Conservation (phyloP, 345 rosid genomes). For the Mallotus nudiflorus region DNA sequence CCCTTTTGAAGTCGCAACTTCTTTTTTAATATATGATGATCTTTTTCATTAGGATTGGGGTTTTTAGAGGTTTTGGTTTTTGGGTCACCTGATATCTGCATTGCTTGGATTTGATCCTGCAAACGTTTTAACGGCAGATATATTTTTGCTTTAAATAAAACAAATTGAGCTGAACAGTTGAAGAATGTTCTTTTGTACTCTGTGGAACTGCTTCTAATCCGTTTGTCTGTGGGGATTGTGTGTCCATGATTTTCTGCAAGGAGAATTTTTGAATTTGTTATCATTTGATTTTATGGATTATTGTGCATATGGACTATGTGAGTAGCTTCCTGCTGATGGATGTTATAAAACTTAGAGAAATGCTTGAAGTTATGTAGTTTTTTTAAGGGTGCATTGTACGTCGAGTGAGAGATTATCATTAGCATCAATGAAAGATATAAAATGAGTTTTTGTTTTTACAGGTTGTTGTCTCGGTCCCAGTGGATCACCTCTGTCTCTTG, state of each 20-base stretch:
- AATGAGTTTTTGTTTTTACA: slow-evolving; percentile 6
- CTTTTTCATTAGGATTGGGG: background rate
- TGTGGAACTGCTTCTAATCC: too few species aligned
- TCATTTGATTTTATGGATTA: background rate
- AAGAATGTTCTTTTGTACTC: too few species aligned
- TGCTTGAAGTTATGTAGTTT: background rate
- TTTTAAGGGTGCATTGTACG: background rate
- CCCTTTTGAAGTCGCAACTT: too few species aligned
- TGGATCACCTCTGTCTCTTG: slow-evolving; percentile 20
- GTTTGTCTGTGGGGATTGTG: too few species aligned
- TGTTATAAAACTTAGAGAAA: background rate
- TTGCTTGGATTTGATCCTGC: background rate
- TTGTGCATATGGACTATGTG: background rate
- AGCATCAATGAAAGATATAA: background rate
- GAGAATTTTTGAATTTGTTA: background rate
- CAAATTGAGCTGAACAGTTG: too few species aligned
- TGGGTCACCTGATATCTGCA: background rate
- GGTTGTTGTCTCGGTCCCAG: slow-evolving; percentile 25
- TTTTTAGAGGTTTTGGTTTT: background rate
- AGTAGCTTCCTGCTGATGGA: background rate
- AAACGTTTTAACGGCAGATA: background rate
- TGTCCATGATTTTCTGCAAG: too few species aligned
- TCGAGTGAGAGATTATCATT: background rate
- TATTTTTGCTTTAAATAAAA: too few species aligned
- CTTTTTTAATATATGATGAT: too few species aligned